Percentiles rank a stretch among this genome's conserved stretches.
Conservation (phyloP, 2,329 filamentous ascomycete species). For the Fusarium abutilonis region DNA sequence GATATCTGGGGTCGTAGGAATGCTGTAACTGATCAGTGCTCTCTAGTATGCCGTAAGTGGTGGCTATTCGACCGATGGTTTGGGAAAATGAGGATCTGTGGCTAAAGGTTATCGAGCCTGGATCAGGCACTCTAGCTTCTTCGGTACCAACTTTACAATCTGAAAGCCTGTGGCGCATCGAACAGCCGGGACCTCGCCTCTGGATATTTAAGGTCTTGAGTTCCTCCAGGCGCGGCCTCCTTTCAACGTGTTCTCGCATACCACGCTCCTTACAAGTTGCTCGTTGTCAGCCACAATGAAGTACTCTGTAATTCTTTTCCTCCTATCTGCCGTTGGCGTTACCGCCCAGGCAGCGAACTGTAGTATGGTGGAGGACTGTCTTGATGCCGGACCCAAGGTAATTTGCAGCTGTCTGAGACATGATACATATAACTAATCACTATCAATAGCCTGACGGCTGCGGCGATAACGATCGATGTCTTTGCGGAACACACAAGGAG, state of each 20-base stretch:
- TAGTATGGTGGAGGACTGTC: conserved; percentile 8
- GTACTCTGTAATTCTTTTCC: conserved; percentile 1
- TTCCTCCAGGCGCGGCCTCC: not conserved
- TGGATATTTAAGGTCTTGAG: not conserved
- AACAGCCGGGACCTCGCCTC: not conserved
- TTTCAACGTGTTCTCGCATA: fast-evolving
- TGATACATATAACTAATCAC: not conserved
- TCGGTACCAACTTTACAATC: not conserved
- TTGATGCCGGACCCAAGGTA: conserved; percentile 19
- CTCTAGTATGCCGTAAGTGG: not conserved
- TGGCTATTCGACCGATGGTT: not conserved
- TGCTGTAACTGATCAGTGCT: not conserved
- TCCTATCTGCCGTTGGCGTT: not conserved
- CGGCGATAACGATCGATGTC: conserved; percentile 6
- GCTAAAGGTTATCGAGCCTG: conserved; percentile 1
- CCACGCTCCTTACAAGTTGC: not conserved
- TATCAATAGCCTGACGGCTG: conserved; percentile 5
- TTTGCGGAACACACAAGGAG: conserved; percentile 27
- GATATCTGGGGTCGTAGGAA: not conserved
- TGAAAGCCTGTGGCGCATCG: not conserved
- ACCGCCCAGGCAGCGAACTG: conserved; percentile 17
- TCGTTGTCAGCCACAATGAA: not conserved
- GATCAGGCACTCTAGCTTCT: not conserved
- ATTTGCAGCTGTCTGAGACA: fast-evolving
- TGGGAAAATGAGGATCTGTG: not conserved